Base-by-base conservation (phyloP, 306 rosid species). In the Purshia tridentata region DNA sequence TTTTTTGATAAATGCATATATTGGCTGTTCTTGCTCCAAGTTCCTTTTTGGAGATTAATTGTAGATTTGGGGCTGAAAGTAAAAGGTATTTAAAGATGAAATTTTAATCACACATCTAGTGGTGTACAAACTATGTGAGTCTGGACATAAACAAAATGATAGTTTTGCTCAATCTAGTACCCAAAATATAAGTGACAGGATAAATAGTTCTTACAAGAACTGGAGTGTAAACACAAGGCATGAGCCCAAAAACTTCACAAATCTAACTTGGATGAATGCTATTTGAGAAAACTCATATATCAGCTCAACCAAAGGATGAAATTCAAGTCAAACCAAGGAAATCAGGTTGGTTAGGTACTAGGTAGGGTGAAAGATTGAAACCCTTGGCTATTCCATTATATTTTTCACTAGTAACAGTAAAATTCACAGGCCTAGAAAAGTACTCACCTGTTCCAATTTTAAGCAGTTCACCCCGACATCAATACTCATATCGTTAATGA, bases 371-470 rank as follows among this genome's bases (percentile, higher is more conserved):
- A 5, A 12, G 65, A 60, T 60, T 5, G 15, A 37, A 7, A 5
- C 5, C 47, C 4, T 29, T 4, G 23, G 3, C 64, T 23, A 22
- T 2, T 23, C 6, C 6, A 10, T 23, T 4, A 9, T 11, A 9
- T 11, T 48, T 5, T 48, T 72, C 18, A 1, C 56, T 3, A 18
- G 13, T 10, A 19, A 22, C 53, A 7, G 14, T 41, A 14, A 11
- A 69, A 1, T 9, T 16, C 29, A 41, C 9, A 67, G 2, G 51
- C 57, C 64, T 16, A 61, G 42, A 29, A 77, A 75, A 79, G 19
- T 70, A 71, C 67, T 77, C 63, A 77, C 90, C 88, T 82, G 81
- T 72, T 68, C 77, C 39, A 48, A 56, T 75, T 56, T 58, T 74
- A 79, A 55, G 87, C 71, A 14, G 81, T 70, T 76, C 53, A 72